These are phyloP conservation scores for Chrysosporium keratinophilum DNA, from an alignment of 2,329 filamentous ascomycete species.

Conservation along the genomic window DNA sequence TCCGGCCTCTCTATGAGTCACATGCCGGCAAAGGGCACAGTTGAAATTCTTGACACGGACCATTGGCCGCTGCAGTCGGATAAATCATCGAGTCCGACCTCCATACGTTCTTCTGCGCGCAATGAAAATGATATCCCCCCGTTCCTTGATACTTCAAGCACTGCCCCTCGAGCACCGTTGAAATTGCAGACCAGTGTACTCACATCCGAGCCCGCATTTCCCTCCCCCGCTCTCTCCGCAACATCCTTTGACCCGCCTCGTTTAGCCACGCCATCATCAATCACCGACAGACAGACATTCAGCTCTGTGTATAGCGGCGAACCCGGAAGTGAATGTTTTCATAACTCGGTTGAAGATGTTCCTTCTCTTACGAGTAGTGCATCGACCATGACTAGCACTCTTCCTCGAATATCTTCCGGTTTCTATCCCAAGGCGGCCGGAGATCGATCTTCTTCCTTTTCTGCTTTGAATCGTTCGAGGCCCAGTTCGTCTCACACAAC, in stretches of 20 bases:
- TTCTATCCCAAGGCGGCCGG: constrained; percentile 33
- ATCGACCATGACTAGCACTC: constrained; percentile 37
- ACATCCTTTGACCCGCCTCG: constrained; percentile 36
- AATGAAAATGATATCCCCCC: constrained; percentile 34
- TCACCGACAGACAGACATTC: constrained; percentile 33
- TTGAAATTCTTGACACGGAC: constrained; percentile 27
- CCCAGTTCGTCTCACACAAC: constrained; percentile 32
- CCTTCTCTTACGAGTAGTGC: constrained; percentile 42
- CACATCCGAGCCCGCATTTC: constrained; percentile 34
- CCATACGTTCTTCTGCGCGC: constrained; percentile 20
- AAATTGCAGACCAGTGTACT: constrained; percentile 30
- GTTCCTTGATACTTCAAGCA: constrained; percentile 33
- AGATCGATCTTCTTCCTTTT: constrained; percentile 38
- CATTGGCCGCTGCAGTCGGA: constrained; percentile 19
- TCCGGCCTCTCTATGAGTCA: constrained; percentile 2
- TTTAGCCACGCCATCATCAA: constrained; percentile 32
- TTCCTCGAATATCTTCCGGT: constrained; percentile 36
- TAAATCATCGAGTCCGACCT: constrained; percentile 26
- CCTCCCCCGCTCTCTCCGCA: constrained; percentile 36
- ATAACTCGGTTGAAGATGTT: constrained; percentile 40
- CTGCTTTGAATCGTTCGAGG: constrained; percentile 30
- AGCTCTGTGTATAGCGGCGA: constrained; percentile 24
- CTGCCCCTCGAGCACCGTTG: constrained; percentile 29
- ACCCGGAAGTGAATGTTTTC: constrained; percentile 30
- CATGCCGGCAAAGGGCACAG: constrained; percentile 18